Conservation (phyloP, 1,284 basidiomycete species). For the Clitocybe nebularis region DNA sequence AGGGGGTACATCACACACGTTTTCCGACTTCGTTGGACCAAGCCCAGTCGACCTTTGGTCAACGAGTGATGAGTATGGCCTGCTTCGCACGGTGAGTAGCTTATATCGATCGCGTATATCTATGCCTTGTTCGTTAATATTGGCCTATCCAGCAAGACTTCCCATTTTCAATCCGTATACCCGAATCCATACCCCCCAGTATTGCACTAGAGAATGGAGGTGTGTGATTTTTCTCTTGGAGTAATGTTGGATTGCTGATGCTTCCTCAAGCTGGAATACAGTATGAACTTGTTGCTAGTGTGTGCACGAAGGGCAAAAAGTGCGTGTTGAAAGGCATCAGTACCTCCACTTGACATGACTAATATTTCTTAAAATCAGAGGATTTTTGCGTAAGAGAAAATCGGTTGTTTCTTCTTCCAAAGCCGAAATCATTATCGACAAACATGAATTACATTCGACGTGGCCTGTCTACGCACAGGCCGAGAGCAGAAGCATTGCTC, state of each 20-base stretch:
- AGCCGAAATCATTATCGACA: conserved; percentile 76
- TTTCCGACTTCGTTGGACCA: conserved; percentile 68
- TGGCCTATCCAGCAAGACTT: conserved; percentile 51
- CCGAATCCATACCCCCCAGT: conserved; percentile 80
- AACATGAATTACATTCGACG: conserved; percentile 84
- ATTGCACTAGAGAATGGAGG: conserved; percentile 72
- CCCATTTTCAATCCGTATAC: conserved; percentile 81
- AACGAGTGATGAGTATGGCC: conserved; percentile 67
- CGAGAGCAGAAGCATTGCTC: conserved; percentile 60
- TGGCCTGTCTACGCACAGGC: conserved; percentile 85
- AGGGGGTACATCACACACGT: conserved; percentile 63
- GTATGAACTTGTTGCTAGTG: conserved; percentile 81
- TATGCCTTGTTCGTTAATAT: not conserved
- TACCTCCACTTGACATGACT: not conserved
- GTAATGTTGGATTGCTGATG: conserved; percentile 8
- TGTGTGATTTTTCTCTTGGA: conserved; percentile 23
- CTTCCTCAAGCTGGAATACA: conserved; percentile 60
- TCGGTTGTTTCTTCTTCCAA: conserved; percentile 54
- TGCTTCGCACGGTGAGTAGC: conserved; percentile 59
- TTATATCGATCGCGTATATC: not conserved
- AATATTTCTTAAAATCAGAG: conserved; percentile 35
- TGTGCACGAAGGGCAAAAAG: conserved; percentile 82
- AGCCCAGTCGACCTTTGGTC: conserved; percentile 72
- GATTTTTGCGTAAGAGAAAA: conserved; percentile 73
- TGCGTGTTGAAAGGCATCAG: conserved; percentile 27